Evolutionary conservation across 2,329 filamentous ascomycete genomes (phyloP).

Genomic region (Diaporthe sp.): DNA sequence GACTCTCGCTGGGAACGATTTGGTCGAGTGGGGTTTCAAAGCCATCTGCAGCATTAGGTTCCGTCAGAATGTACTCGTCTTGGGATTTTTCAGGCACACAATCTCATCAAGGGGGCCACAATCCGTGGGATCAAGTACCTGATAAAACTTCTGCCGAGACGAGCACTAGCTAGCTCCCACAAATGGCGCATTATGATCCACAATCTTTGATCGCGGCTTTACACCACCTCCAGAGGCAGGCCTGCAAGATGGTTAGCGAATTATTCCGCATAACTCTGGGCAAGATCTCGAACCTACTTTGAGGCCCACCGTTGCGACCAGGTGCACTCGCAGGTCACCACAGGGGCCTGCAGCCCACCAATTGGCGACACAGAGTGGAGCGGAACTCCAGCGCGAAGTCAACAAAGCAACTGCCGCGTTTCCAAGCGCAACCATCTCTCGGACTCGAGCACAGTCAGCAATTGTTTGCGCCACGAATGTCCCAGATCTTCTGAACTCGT

Average conservation of each 20-base stretch:
- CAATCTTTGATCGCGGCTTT: neutral
- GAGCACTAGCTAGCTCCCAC: neutral
- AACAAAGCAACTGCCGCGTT: neutral
- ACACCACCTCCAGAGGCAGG: neutral
- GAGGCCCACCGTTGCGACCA: neutral
- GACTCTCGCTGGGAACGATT: neutral
- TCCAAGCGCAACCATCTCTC: neutral
- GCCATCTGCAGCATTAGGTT: conserved; percentile 3
- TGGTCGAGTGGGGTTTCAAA: neutral
- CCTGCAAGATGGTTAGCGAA: neutral
- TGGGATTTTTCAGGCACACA: too few relatives aligned
- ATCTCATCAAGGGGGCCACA: neutral
- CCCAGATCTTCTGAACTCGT: neutral
- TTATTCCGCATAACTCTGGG: neutral
- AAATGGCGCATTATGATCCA: neutral
- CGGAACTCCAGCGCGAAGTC: neutral
- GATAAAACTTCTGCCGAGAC: neutral
- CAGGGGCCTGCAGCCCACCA: neutral
- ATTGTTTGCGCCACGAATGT: neutral
- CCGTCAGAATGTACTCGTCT: neutral
- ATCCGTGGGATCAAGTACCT: neutral
- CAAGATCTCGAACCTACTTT: neutral
- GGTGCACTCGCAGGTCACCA: neutral
- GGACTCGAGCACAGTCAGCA: neutral
- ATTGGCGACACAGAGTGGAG: neutral